Percentiles rank a stretch among this genome's conserved stretches.
Conservation (phyloP, 352 stramenopile genomes). For the Phytophthora capsici region DNA sequence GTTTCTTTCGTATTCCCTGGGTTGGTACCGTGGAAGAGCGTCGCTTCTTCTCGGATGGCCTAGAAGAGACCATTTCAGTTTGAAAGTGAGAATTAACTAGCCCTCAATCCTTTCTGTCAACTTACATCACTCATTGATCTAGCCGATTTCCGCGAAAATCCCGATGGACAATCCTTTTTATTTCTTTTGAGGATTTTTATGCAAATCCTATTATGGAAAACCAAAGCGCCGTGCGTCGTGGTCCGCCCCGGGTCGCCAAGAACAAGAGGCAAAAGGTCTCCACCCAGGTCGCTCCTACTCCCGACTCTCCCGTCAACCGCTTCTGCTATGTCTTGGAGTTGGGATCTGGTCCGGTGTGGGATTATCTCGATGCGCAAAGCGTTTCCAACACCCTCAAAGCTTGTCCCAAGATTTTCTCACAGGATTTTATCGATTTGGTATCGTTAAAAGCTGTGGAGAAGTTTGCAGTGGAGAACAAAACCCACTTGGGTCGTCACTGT, state of each 20-base stretch:
- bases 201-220: neutral
- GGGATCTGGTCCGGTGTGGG: slow-evolving; percentile 16
- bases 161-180: neutral
- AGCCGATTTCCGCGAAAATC: no score
- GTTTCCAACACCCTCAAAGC: slow-evolving; percentile 8
- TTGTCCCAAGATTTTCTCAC: slow-evolving; percentile 7
- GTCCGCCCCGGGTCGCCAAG: neutral
- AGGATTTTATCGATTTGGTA: slow-evolving; percentile 11
- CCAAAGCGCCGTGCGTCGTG: slow-evolving; percentile 3
- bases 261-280: slow-evolving; percentile 18
- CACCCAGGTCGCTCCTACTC: neutral
- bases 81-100: no score
- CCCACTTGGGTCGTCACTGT: slow-evolving; percentile 25
- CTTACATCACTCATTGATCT: no score
- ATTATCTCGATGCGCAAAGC: slow-evolving; percentile 14
- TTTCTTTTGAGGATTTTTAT: neutral
- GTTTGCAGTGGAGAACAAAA: slow-evolving; percentile 20
- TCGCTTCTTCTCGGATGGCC: no score
- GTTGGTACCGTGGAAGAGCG: no score
- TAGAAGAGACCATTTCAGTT: no score
- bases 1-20: no score
- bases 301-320: neutral
- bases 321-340: slow-evolving; percentile 26
- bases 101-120: no score
- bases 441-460: slow-evolving; percentile 12